These are phyloP conservation scores for Clarireedia homoeocarpa DNA, from an alignment of 2,329 filamentous ascomycete genomes.

Conservation along the genomic window DNA sequence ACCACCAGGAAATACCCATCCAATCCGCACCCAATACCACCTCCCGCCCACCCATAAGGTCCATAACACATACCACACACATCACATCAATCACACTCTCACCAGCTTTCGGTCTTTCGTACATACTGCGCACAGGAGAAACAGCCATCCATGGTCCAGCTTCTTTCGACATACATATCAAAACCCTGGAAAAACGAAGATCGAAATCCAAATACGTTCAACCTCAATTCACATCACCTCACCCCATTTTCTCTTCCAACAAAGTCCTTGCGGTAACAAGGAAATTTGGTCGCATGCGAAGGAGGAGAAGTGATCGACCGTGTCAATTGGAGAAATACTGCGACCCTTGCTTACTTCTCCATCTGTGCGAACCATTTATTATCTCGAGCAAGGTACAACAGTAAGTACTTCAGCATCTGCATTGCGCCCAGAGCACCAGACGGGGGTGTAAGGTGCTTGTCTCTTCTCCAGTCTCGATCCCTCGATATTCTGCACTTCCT, in stretches of 20 bases:
- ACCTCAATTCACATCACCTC: neutral
- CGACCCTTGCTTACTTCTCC: neutral
- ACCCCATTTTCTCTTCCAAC: neutral
- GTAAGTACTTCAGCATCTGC: neutral
- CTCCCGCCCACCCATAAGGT: too few relatives aligned
- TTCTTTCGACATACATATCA: too few relatives aligned
- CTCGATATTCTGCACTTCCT: neutral
- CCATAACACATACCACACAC: too few relatives aligned
- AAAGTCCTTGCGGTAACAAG: neutral
- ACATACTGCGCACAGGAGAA: too few relatives aligned
- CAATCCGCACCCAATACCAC: too few relatives aligned
- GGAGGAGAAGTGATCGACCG: constrained; percentile 3
- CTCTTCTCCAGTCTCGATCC: constrained; percentile 1
- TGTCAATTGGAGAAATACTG: neutral
- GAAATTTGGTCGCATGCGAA: neutral
- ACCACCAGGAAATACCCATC: too few relatives aligned
- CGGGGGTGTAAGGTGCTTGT: neutral
- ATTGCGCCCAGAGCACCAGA: neutral
- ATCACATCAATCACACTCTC: too few relatives aligned
- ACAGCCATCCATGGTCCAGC: too few relatives aligned
- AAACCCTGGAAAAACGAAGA: too few relatives aligned
- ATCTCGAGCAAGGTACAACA: neutral
- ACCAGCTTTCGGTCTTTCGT: too few relatives aligned
- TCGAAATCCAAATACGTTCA: too few relatives aligned
- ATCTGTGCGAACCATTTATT: neutral